Evolutionary conservation across 805 yeast species (phyloP), one percentile per base, ranked within the genome.

Genomic region (Clavispora vitiphila): DNA sequence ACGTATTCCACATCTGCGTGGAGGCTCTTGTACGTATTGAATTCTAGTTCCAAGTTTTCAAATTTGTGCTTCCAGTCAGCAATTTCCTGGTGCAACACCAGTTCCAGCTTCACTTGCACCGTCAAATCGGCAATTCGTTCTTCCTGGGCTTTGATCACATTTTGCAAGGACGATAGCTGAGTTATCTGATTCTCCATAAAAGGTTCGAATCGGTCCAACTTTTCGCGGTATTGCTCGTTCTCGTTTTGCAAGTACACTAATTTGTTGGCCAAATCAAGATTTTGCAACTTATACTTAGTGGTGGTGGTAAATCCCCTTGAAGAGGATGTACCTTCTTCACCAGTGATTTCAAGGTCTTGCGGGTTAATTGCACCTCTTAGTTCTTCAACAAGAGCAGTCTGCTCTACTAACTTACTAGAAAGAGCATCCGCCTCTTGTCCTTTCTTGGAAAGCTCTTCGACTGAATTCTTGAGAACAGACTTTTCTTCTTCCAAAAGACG

Each of bases 91-190:
- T 70, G 69, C 44, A 74, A 62, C 4, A 51, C 58, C 44, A 73
- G 71, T 45, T 76, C 73, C 20, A 65, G 70, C 37, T 60, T 62
- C 1, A 80, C 59, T 45, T 72, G 70, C 3, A 46, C 39, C 14
- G 69, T 56, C 48, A 78, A 66, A 12, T 57, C 55, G 2, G 60
- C 63, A 34, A 81, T 70, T 47, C 69, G 61, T 3, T 58, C 62
- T 40, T 75, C 76, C 58, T 80, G 89, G 6, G 62, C 59, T 49
- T 76, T 71, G 22, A 84, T 71, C 19, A 83, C 55, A 15, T 66
- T 61, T 52, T 82, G 83, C 55, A 84, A 60, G 16, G 69, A 69
- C 10, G 70, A 64, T 25, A 81, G 62, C 41, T 79, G 78, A 8
- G 73, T 58, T 41, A 81, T 66, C 52, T 78, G 78, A 31, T 74